These are phyloP conservation scores for Ilex asprella DNA, from an alignment of 257 asterid species.

Conservation along the genomic window DNA sequence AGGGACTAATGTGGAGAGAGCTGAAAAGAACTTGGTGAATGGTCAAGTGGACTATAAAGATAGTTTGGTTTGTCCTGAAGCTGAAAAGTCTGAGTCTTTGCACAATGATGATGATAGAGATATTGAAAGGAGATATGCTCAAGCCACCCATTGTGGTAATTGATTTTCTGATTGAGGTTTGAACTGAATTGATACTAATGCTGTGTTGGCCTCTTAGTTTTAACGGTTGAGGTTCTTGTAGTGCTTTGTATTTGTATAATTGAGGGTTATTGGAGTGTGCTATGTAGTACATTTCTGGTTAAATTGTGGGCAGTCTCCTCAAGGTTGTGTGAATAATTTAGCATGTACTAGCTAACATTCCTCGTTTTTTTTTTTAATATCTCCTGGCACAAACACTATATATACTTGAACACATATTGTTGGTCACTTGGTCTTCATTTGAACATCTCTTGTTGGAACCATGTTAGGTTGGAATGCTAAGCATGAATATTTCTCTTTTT, in stretches of 20 bases:
- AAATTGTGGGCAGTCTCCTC: not conserved
- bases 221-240: not conserved
- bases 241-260: not conserved
- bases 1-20: conserved; percentile 5
- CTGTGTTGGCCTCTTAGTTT: not conserved
- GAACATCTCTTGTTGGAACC: too few species aligned
- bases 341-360: not conserved
- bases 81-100: conserved; percentile 12
- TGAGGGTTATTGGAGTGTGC: not conserved
- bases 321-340: not conserved
- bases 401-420: too few species aligned
- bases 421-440: too few species aligned
- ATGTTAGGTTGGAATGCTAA: too few species aligned
- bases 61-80: conserved; percentile 18
- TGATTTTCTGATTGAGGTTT: conserved; percentile 1
- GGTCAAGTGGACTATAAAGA: conserved; percentile 21
- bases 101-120: conserved; percentile 25
- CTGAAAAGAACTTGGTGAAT: conserved; percentile 3
- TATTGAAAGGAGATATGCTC: conserved; percentile 24
- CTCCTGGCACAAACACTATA: too few species aligned
- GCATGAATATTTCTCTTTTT: too few species aligned
- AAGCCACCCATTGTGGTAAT: conserved; percentile 39
- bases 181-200: not conserved
- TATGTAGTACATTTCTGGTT: not conserved
- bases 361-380: too few species aligned